Evolutionary conservation across 2,329 filamentous ascomycete species (phyloP).

Genomic region (Chaetomium globosum): DNA sequence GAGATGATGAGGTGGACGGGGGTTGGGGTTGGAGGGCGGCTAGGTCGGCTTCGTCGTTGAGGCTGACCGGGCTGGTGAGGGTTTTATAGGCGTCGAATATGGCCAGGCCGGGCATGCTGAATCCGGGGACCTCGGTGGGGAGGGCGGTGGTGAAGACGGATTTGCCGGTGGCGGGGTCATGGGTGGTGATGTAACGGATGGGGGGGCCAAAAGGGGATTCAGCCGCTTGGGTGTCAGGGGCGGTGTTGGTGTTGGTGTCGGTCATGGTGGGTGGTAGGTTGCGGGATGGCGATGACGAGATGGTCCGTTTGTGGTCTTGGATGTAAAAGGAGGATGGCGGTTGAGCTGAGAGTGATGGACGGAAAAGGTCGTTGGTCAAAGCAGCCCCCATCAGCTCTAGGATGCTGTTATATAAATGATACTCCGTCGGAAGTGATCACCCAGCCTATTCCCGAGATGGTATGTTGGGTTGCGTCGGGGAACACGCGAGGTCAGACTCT

Average conservation of each 20-base stretch:
- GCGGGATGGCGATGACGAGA: background rate
- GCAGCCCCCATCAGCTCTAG: background rate
- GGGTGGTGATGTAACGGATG: slow-evolving; percentile 5
- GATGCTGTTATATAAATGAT: background rate
- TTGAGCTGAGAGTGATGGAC: background rate
- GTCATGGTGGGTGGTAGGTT: background rate
- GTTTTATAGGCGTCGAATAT: slow-evolving; percentile 5
- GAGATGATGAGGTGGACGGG: background rate
- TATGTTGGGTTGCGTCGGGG: background rate
- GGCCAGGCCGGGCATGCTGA: background rate
- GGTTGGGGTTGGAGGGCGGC: background rate
- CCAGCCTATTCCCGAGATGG: background rate
- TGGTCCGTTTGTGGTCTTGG: background rate
- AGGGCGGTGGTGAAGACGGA: slow-evolving; percentile 8
- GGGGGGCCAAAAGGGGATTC: background rate
- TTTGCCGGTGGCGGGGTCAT: slow-evolving; percentile 2
- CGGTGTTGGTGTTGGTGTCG: background rate
- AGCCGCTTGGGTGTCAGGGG: background rate
- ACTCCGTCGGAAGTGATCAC: background rate
- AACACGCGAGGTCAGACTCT: background rate
- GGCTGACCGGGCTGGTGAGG: background rate
- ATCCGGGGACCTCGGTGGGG: background rate
- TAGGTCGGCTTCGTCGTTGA: background rate
- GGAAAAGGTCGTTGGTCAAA: background rate
- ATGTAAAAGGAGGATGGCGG: background rate